A percentile compares a stretch with the other conserved stretches of the same genome.
Evolutionary conservation across 192 early-diverging fungal species (phyloP).

Genomic region (Entomortierella beljakovae): DNA sequence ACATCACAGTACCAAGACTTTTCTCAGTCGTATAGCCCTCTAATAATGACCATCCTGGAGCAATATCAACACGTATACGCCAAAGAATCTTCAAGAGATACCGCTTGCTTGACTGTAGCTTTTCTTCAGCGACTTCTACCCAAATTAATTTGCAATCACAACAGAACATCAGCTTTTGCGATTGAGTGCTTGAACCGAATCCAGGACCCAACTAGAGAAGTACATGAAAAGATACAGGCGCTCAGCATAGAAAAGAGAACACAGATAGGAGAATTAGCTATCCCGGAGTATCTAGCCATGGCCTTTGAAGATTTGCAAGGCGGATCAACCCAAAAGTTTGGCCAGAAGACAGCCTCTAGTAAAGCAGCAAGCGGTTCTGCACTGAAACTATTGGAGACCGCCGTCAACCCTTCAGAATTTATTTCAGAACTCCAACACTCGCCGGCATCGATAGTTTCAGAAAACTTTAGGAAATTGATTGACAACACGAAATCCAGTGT

Average conservation of each 20-base stretch:
- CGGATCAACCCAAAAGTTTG: not conserved
- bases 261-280: slow-evolving; percentile 5
- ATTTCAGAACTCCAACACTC: slow-evolving; percentile 12
- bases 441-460: slow-evolving; percentile 30
- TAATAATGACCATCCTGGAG: slow-evolving; percentile 59
- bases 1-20: slow-evolving; percentile 10
- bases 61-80: slow-evolving; percentile 53
- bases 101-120: slow-evolving; percentile 22
- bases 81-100: slow-evolving; percentile 26
- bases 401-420: slow-evolving; percentile 12
- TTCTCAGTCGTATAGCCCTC: slow-evolving; percentile 63
- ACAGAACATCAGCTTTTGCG: slow-evolving; percentile 38
- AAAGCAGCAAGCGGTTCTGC: not conserved
- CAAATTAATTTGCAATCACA: slow-evolving; percentile 53
- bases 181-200: slow-evolving; percentile 34
- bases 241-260: slow-evolving; percentile 17
- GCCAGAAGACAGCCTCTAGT: not conserved
- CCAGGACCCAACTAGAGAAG: slow-evolving; percentile 16
- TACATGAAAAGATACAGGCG: not conserved
- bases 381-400: slow-evolving; percentile 10
- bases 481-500: slow-evolving; percentile 14
- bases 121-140: slow-evolving; percentile 55
- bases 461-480: slow-evolving; percentile 29
- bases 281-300: slow-evolving; percentile 29
- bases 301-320: slow-evolving; percentile 6